A percentile compares a stretch with the other conserved stretches of the same genome.
These are phyloP conservation scores for Xerocomus nothofagi DNA, from an alignment of 1,284 basidiomycete species.

Conservation along the genomic window DNA sequence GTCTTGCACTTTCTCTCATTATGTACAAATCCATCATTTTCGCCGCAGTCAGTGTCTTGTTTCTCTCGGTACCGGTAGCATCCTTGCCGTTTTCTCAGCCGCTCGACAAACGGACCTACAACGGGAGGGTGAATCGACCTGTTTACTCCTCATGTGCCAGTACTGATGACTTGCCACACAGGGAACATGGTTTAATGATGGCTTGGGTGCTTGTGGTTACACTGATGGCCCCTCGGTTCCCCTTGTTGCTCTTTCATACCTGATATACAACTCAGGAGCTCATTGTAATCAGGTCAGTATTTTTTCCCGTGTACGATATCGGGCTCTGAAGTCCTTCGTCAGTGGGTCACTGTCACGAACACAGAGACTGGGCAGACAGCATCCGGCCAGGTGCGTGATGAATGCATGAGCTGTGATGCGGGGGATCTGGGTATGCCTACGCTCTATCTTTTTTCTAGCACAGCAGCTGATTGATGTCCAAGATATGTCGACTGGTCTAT, in stretches of 20 bases:
- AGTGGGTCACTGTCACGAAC: constrained; percentile 51
- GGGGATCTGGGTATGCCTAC: constrained; percentile 43
- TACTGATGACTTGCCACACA: constrained; percentile 12
- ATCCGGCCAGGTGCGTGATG: constrained; percentile 46
- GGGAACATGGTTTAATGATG: constrained; percentile 40
- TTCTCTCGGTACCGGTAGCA: constrained; percentile 42
- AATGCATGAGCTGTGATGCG: constrained; percentile 44
- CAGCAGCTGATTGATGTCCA: not conserved
- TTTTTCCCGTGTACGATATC: not conserved
- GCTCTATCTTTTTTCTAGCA: not conserved
- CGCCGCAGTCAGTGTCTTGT: constrained; percentile 43
- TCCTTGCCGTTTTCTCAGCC: constrained; percentile 38
- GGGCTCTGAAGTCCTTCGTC: constrained; percentile 3
- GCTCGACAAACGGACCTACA: constrained; percentile 48
- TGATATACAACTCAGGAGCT: constrained; percentile 41
- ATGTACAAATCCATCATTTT: constrained; percentile 44
- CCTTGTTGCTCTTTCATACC: constrained; percentile 48
- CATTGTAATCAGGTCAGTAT: constrained; percentile 48
- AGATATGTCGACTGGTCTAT: rapidly evolving
- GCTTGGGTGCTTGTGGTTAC: constrained; percentile 51
- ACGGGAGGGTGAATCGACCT: constrained; percentile 42
- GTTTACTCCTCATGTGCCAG: too few relatives aligned
- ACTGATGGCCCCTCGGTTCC: constrained; percentile 37
- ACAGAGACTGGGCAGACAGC: constrained; percentile 40
- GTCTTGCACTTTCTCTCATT: not conserved